Evolutionary conservation across 306 rosid species (phyloP).

Genomic region (Inga leiocalycina): DNA sequence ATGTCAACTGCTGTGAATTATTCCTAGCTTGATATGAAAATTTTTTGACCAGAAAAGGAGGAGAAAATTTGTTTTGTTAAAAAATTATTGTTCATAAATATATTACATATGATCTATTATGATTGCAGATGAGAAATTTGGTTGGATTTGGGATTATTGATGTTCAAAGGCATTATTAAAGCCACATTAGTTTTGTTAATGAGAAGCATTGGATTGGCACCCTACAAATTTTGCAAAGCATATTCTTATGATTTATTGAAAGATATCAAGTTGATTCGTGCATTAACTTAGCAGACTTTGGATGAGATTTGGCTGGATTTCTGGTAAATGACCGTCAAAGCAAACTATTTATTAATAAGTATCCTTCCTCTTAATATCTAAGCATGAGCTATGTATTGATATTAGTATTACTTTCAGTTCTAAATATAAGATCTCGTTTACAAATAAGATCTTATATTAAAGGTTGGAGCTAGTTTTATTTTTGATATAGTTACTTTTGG

Average conservation of each 20-base stretch:
- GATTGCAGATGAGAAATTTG: not conserved
- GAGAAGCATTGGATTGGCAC: not conserved
- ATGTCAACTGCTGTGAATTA: too few species aligned
- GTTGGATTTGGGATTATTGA: not conserved
- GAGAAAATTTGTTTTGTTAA: not conserved
- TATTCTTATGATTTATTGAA: not conserved
- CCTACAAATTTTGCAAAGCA: not conserved
- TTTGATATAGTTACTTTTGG: too few species aligned
- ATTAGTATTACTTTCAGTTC: not conserved
- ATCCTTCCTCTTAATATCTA: not conserved
- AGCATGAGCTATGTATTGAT: not conserved
- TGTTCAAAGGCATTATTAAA: not conserved
- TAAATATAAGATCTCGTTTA: too few species aligned
- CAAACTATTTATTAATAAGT: not conserved
- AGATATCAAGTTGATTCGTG: not conserved
- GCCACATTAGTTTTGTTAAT: not conserved
- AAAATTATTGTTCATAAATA: too few species aligned
- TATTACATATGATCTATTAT: too few species aligned
- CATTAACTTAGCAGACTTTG: not conserved
- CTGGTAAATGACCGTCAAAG: not conserved
- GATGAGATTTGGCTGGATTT: not conserved
- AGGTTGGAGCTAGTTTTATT: too few species aligned
- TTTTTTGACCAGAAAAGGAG: not conserved
- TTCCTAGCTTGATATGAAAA: too few species aligned
- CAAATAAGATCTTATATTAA: too few species aligned